Evolutionary conservation across 78 protist genomes (phyloP).

Genomic region (Dictyostelium capitatum): DNA sequence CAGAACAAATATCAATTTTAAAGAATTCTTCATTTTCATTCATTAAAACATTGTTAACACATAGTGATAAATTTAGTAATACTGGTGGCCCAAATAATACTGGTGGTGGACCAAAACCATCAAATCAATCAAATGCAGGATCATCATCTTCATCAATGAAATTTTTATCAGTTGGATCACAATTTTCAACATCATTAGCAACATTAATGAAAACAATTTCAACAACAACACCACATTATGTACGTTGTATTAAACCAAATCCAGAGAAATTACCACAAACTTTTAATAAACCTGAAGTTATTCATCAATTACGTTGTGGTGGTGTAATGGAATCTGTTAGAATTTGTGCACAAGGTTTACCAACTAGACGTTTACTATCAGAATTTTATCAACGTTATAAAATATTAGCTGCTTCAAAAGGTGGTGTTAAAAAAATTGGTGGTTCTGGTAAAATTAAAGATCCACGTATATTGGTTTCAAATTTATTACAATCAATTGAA

Average conservation of each 20-base stretch:
- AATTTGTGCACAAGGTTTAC: slow-evolving; percentile 83
- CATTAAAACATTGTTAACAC: neutral
- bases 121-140: neutral
- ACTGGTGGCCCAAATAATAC: neutral
- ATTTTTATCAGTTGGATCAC: slow-evolving; percentile 71
- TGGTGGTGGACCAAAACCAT: neutral
- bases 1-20: slow-evolving; percentile 73
- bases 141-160: slow-evolving; percentile 26
- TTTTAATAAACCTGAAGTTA: slow-evolving; percentile 56
- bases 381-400: slow-evolving; percentile 74
- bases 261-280: slow-evolving; percentile 74
- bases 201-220: slow-evolving; percentile 83
- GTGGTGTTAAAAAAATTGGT: neutral
- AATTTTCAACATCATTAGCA: slow-evolving; percentile 56
- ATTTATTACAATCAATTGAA: slow-evolving; percentile 5
- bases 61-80: neutral
- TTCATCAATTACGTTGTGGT: slow-evolving; percentile 85
- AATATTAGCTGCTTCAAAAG: slow-evolving; percentile 7
- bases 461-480: slow-evolving; percentile 29
- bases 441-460: slow-evolving; percentile 9
- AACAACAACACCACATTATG: slow-evolving; percentile 89
- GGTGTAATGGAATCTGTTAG: slow-evolving; percentile 86
- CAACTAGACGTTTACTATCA: slow-evolving; percentile 56
- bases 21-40: slow-evolving; percentile 40
- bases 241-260: slow-evolving; percentile 95